A percentile compares a stretch with the other conserved stretches of the same genome.
Evolutionary conservation across 2,329 filamentous ascomycete species (phyloP).

Genomic region (Dryadomyces quercivorus): DNA sequence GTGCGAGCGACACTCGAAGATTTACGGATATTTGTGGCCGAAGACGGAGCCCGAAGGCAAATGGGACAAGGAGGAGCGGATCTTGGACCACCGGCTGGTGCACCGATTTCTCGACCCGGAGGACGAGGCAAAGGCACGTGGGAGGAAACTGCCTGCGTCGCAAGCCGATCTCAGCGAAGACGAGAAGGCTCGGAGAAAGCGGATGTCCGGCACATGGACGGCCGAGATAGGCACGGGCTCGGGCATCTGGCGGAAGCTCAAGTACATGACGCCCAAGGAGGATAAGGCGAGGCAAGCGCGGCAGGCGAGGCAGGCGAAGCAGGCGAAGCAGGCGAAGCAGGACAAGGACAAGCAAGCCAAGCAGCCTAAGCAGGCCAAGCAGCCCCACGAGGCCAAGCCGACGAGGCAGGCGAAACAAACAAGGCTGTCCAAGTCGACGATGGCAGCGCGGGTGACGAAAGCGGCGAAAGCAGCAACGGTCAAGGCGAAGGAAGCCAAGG

Average conservation of each 20-base stretch:
- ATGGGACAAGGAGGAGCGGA: slow-evolving; percentile 55
- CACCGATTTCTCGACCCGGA: slow-evolving; percentile 69
- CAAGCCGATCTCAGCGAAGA: neutral
- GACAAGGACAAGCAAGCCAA: neutral
- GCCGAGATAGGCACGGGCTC: slow-evolving; percentile 4
- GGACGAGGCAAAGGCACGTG: slow-evolving; percentile 48
- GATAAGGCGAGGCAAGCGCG: neutral
- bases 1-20: slow-evolving; percentile 88
- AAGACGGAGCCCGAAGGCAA: slow-evolving; percentile 78
- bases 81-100: slow-evolving; percentile 77
- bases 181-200: neutral
- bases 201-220: neutral
- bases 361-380: neutral
- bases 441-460: neutral
- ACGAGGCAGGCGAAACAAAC: neutral
- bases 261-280: slow-evolving; percentile 7
- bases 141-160: slow-evolving; percentile 16
- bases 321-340: neutral
- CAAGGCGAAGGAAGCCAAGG: no score
- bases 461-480: neutral
- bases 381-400: neutral
- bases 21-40: slow-evolving; percentile 93
- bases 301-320: neutral
- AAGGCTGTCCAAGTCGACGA: neutral
- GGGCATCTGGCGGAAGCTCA: slow-evolving; percentile 12